Base-by-base conservation (phyloP, 257 asterid species). In the Plectranthus barbatus region DNA sequence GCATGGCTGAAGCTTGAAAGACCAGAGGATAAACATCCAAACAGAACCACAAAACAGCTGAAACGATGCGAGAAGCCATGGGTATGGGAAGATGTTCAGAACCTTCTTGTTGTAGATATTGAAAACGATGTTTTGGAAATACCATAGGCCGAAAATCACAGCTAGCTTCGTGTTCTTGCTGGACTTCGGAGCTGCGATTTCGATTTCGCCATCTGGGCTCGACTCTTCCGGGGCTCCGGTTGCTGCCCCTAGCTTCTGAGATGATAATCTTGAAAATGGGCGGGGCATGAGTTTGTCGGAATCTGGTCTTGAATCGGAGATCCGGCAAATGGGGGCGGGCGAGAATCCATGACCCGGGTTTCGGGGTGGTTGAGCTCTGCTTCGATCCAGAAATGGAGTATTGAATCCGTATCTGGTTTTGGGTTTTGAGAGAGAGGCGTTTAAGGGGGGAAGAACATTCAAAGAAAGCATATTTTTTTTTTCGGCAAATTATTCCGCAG, bases 41-140 rank as follows among this genome's bases (percentile, higher is more conserved):
- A 91, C 61, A 69, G 96, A 81, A 23, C 98, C 98, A 52, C 81
- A 71, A 4, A 91, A 74, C 0, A 91, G 81, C 83, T 91, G 98
- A 63, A 91, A 91, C 1, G 96, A 79, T 18, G 98, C 98, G 33
- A 91, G 94, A 63, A 91, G 81, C 98, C 98, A 88, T 15, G 98
- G 98, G 46, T 79, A 91, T 9, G 96, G 90, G 66, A 91, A 91
- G 20, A 91, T 60, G 39, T 88, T 91, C 67, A 91, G 74, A 29
- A 70, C 96, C 74, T 86, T 91, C 70, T 91, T 91, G 49, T 91
- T 91, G 60, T 72, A 91, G 14, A 91, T 88, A 59, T 91, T 91
- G 79, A 91, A 91, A 20, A 91, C 84, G 19, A 91, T 91, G 68
- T 91, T 91, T 59, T 88, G 96, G 9, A 91, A 84, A 53, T 91